Evolutionary conservation across 2,329 filamentous ascomycete genomes (phyloP).

Genomic region (Aspergillus unguis): DNA sequence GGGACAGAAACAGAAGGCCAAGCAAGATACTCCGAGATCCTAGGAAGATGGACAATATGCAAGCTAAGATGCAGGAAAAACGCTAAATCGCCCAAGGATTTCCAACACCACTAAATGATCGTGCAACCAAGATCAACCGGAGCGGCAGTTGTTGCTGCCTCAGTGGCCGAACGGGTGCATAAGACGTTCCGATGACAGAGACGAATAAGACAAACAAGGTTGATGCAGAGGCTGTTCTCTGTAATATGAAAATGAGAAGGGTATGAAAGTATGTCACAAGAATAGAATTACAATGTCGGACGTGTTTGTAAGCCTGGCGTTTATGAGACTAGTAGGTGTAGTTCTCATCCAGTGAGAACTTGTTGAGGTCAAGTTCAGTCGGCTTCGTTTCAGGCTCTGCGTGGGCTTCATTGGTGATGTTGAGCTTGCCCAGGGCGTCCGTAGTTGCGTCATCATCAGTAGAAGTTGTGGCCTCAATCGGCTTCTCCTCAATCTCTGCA

Average conservation of each 20-base stretch:
- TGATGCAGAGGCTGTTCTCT: slow-evolving; percentile 8
- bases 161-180: slow-evolving; percentile 1
- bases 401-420: slow-evolving; percentile 6
- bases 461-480: neutral
- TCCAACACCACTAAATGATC: slow-evolving; percentile 18
- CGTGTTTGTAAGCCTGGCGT: too few species aligned
- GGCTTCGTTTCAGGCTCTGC: slow-evolving; percentile 3
- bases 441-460: slow-evolving; percentile 3
- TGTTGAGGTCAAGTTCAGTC: slow-evolving; percentile 26
- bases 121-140: slow-evolving; percentile 3
- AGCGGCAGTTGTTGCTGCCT: slow-evolving; percentile 7
- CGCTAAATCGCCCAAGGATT: slow-evolving; percentile 15
- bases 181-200: slow-evolving; percentile 7
- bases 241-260: slow-evolving; percentile 15
- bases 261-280: slow-evolving; percentile 20
- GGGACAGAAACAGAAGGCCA: neutral
- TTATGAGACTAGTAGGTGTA: neutral
- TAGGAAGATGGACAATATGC: slow-evolving; percentile 6
- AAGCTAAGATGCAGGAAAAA: slow-evolving; percentile 8
- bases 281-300: slow-evolving; percentile 1
- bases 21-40: slow-evolving; percentile 8
- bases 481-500: neutral
- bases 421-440: neutral
- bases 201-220: slow-evolving; percentile 5
- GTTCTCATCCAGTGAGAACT: slow-evolving; percentile 17